Conservation (phyloP, 192 early-diverging fungal genomes). For the Coemansia sp. region DNA sequence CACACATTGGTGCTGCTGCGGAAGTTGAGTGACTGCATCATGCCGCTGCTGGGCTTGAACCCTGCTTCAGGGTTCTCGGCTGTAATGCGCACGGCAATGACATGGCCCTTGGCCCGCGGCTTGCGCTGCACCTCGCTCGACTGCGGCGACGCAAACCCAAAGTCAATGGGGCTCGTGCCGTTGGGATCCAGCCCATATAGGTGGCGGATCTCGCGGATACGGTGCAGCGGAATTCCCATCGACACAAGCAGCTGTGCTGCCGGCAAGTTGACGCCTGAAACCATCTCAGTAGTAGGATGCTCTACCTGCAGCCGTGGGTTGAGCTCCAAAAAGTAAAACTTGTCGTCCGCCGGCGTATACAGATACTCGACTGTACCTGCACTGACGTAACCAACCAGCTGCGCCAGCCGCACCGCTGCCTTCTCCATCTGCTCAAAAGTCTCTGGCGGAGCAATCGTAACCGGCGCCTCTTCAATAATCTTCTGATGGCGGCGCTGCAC, state of each 20-base stretch:
- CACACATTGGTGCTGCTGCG: slow-evolving; percentile 93
- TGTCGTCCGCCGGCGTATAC: slow-evolving; percentile 80
- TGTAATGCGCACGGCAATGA: slow-evolving; percentile 97
- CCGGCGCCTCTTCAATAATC: slow-evolving; percentile 98
- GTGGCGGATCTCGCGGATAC: slow-evolving; percentile 93
- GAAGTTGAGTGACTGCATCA: slow-evolving; percentile 97
- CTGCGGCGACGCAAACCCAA: slow-evolving; percentile 78
- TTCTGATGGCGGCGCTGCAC: slow-evolving; percentile 99
- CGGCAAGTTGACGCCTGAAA: slow-evolving; percentile 96
- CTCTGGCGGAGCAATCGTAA: slow-evolving; percentile 77
- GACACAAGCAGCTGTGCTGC: slow-evolving; percentile 97
- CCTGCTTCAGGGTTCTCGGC: slow-evolving; percentile 99
- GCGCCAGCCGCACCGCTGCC: slow-evolving; percentile 92
- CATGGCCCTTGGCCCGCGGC: slow-evolving; percentile 93
- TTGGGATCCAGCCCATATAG: slow-evolving; percentile 90
- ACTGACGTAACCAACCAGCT: slow-evolving; percentile 91
- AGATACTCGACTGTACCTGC: slow-evolving; percentile 98
- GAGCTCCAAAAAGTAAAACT: slow-evolving; percentile 95
- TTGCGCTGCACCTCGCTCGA: slow-evolving; percentile 84
- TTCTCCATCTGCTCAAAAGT: slow-evolving; percentile 90
- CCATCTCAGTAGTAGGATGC: slow-evolving; percentile 99
- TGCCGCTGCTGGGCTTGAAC: slow-evolving; percentile 96
- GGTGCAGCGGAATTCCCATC: slow-evolving; percentile 97
- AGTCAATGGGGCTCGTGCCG: slow-evolving; percentile 88
- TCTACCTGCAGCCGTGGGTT: slow-evolving; percentile 99